phyloP scores from a whole-genome alignment of 805 yeast genomes.

The Wickerhamomyces bovis region DNA sequence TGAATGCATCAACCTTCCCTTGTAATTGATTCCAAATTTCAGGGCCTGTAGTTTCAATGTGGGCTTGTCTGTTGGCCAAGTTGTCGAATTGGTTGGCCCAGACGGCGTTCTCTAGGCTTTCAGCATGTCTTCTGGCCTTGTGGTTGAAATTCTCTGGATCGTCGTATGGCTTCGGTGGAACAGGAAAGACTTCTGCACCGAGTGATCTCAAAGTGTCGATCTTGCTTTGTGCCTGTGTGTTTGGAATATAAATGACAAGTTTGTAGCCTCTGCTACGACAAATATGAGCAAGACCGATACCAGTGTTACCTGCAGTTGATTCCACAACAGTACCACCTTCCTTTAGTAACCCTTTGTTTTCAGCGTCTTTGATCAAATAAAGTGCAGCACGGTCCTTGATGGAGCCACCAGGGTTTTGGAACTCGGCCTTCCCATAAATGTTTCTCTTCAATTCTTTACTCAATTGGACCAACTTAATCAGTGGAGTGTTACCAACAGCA shows the following conservation, averaged over 20 bases:
- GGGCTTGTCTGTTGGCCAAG: slow-evolving; percentile 82
- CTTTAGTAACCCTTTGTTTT: slow-evolving; percentile 50
- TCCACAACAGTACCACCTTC: slow-evolving; percentile 88
- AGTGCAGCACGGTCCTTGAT: slow-evolving; percentile 89
- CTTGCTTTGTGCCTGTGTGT: slow-evolving; percentile 78
- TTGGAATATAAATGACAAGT: slow-evolving; percentile 85
- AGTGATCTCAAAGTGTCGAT: slow-evolving; percentile 66
- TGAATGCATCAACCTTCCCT: slow-evolving; percentile 77
- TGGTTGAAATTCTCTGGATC: slow-evolving; percentile 85
- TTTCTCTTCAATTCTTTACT: slow-evolving; percentile 60
- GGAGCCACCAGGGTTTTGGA: slow-evolving; percentile 91
- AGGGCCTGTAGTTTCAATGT: slow-evolving; percentile 86
- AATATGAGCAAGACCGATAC: slow-evolving; percentile 80
- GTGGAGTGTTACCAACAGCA: slow-evolving; percentile 92
- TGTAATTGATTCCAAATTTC: slow-evolving; percentile 83
- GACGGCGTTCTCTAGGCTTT: slow-evolving; percentile 65
- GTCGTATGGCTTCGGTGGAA: slow-evolving; percentile 78
- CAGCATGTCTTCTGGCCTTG: slow-evolving; percentile 83
- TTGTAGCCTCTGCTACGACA: slow-evolving; percentile 81
- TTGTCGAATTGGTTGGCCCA: slow-evolving; percentile 95
- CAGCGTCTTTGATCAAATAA: slow-evolving; percentile 74
- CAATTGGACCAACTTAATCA: slow-evolving; percentile 53
- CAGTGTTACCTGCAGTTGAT: slow-evolving; percentile 96
- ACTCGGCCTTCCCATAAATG: slow-evolving; percentile 86
- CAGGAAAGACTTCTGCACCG: slow-evolving; percentile 86